phyloP scores from a whole-genome alignment of 2,329 filamentous ascomycete genomes.

The Penicillium digitatum region DNA sequence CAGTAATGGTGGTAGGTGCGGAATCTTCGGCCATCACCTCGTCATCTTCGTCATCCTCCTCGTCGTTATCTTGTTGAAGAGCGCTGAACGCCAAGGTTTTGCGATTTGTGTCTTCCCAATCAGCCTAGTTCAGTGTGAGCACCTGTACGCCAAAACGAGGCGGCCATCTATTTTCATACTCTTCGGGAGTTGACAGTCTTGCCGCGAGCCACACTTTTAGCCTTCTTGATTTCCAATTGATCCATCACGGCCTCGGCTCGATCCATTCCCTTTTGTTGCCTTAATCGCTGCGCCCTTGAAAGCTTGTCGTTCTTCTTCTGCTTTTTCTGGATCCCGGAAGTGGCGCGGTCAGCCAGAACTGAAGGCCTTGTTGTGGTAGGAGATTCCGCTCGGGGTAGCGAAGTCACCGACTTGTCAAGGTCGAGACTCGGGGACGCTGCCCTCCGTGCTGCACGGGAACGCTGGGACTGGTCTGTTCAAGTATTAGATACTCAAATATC shows the following conservation, averaged over 20 bases:
- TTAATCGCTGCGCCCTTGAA: slow-evolving; percentile 51
- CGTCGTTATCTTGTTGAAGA: slow-evolving; percentile 47
- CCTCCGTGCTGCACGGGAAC: slow-evolving; percentile 58
- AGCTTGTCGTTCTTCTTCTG: slow-evolving; percentile 46
- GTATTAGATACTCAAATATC: slow-evolving; percentile 7
- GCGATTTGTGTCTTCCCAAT: slow-evolving; percentile 43
- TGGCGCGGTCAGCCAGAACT: slow-evolving; percentile 48
- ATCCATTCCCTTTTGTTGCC: slow-evolving; percentile 54
- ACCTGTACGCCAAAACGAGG: neutral
- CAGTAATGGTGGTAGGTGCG: slow-evolving; percentile 15
- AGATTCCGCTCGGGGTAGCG: slow-evolving; percentile 41
- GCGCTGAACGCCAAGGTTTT: slow-evolving; percentile 29
- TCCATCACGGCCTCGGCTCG: slow-evolving; percentile 53
- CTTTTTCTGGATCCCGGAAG: slow-evolving; percentile 53
- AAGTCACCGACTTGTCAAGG: slow-evolving; percentile 49
- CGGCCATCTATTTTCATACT: slow-evolving; percentile 25
- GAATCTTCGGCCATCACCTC: slow-evolving; percentile 34
- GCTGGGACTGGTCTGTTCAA: slow-evolving; percentile 48
- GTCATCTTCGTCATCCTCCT: slow-evolving; percentile 45
- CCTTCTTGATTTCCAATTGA: slow-evolving; percentile 54
- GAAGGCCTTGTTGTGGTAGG: slow-evolving; percentile 41
- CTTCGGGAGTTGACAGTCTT: slow-evolving; percentile 49
- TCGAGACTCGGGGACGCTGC: slow-evolving; percentile 54
- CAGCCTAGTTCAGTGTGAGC: slow-evolving; percentile 29
- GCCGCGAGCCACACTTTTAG: slow-evolving; percentile 49